A percentile compares a stretch with the other conserved stretches of the same genome.
phyloP scores from a whole-genome alignment of 2,329 filamentous ascomycete species.

The Leptographium procerum region DNA sequence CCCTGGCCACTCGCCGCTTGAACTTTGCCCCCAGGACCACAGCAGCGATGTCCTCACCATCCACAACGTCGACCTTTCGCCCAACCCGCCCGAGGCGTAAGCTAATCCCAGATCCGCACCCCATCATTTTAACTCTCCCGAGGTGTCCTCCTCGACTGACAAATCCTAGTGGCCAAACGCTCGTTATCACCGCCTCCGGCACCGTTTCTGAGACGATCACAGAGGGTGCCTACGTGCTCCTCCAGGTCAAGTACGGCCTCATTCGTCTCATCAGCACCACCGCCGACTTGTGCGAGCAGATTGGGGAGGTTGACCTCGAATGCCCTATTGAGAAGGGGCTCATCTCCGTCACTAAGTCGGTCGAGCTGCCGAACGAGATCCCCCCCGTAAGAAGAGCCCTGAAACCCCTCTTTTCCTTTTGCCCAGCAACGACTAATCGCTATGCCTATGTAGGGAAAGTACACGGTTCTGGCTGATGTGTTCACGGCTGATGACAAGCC shows the following conservation, averaged over 20 bases:
- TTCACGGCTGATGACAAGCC: constrained; percentile 58
- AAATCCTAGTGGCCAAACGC: constrained; percentile 54
- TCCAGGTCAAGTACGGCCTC: constrained; percentile 88
- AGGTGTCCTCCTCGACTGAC: constrained; percentile 3
- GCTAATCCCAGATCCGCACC: constrained; percentile 22
- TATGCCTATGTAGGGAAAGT: constrained; percentile 60
- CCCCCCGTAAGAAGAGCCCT: constrained; percentile 58
- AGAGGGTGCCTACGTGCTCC: constrained; percentile 66
- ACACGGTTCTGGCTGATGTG: constrained; percentile 80
- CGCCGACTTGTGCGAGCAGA: constrained; percentile 79
- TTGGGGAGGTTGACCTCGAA: constrained; percentile 74
- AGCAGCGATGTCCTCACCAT: constrained; percentile 62
- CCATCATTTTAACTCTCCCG: not conserved
- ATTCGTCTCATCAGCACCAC: constrained; percentile 77
- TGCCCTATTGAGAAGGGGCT: constrained; percentile 80
- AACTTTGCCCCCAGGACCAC: constrained; percentile 61
- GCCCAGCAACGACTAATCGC: not conserved
- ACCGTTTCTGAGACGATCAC: constrained; percentile 61
- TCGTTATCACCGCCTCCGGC: constrained; percentile 70
- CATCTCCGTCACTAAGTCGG: constrained; percentile 63
- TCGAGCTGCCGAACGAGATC: constrained; percentile 76
- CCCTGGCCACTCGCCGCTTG: constrained; percentile 74
- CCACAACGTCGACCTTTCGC: constrained; percentile 64
- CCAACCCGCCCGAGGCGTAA: constrained; percentile 82
- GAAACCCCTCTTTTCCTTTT: not conserved